Evolutionary conservation across 2,329 filamentous ascomycete genomes (phyloP).

Genomic region (Pseudocercospora eumusae): DNA sequence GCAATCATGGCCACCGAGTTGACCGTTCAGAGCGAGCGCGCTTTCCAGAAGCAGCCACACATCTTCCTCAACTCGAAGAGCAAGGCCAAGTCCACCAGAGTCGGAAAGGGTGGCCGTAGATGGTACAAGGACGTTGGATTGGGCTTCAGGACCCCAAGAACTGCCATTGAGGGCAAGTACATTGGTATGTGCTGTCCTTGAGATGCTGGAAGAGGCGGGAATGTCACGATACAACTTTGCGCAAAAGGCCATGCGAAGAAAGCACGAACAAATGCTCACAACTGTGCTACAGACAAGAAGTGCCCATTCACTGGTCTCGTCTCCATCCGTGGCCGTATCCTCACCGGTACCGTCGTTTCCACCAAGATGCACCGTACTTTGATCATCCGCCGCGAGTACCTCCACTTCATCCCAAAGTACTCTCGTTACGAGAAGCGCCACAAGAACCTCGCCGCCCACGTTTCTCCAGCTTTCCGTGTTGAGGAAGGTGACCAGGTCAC

Average conservation of each 20-base stretch:
- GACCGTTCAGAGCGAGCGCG: constrained; percentile 99
- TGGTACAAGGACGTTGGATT: constrained; percentile 99
- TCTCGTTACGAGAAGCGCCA: constrained; percentile 99
- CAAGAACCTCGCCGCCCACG: constrained; percentile 99
- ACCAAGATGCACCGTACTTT: constrained; percentile 99
- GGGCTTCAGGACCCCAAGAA: constrained; percentile 98
- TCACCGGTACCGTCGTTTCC: constrained; percentile 97
- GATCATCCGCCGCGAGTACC: constrained; percentile 99
- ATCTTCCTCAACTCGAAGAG: constrained; percentile 99
- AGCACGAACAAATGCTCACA: constrained; percentile 22
- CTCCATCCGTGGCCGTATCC: constrained; percentile 99
- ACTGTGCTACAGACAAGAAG: constrained; percentile 82
- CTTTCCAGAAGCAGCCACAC: constrained; percentile 99
- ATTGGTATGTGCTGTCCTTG: constrained; percentile 71
- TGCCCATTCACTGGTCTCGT: constrained; percentile 99
- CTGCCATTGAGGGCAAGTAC: constrained; percentile 97
- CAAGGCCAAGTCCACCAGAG: constrained; percentile 78
- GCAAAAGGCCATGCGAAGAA: constrained; percentile 12
- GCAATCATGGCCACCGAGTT: constrained; percentile 94
- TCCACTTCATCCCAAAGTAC: constrained; percentile 99
- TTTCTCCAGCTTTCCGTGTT: constrained; percentile 99
- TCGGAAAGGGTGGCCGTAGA: constrained; percentile 91
- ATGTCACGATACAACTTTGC: constrained; percentile 13
- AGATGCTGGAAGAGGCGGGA: constrained; percentile 8
- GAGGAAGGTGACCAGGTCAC: constrained; percentile 99